A percentile compares a stretch with the other conserved stretches of the same genome.
These are phyloP conservation scores for Trametopsis cervina DNA, from an alignment of 768 basidiomycete genomes.

Conservation along the genomic window DNA sequence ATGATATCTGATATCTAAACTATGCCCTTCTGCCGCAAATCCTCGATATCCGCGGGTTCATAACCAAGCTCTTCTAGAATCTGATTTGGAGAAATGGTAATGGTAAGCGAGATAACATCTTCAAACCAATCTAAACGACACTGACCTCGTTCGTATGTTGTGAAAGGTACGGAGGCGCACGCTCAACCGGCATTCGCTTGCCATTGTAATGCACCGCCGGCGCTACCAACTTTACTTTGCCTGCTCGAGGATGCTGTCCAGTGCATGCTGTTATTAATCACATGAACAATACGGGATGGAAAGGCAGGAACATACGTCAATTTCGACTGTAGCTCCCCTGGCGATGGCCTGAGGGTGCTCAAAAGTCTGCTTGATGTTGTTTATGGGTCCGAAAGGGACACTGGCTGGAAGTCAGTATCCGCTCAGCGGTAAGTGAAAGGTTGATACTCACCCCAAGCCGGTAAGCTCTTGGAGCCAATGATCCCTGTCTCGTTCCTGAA, in stretches of 20 bases:
- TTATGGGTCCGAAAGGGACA: conserved; percentile 87
- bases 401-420: conserved; percentile 26
- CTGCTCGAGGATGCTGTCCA: conserved; percentile 29
- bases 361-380: conserved; percentile 85
- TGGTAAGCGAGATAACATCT: no score
- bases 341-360: conserved; percentile 82
- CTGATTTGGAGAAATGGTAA: no score
- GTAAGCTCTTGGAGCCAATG: conserved; percentile 73
- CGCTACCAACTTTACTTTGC: conserved; percentile 68
- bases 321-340: conserved; percentile 64
- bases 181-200: conserved; percentile 60
- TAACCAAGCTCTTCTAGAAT: conserved; percentile 11
- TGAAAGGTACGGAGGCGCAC: conserved; percentile 83
- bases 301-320: conserved; percentile 45
- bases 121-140: no score
- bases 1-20: no score
- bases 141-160: conserved; percentile 75
- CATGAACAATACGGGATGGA: neutral
- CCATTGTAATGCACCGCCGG: conserved; percentile 83
- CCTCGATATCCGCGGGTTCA: conserved; percentile 4
- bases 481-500: conserved; percentile 51
- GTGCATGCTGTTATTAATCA: neutral
- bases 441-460: conserved; percentile 66
- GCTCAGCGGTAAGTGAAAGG: conserved; percentile 1
- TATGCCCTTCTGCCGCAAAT: conserved; percentile 7